phyloP scores from a whole-genome alignment of 139 green algal species.

The Dunaliella primolecta region DNA sequence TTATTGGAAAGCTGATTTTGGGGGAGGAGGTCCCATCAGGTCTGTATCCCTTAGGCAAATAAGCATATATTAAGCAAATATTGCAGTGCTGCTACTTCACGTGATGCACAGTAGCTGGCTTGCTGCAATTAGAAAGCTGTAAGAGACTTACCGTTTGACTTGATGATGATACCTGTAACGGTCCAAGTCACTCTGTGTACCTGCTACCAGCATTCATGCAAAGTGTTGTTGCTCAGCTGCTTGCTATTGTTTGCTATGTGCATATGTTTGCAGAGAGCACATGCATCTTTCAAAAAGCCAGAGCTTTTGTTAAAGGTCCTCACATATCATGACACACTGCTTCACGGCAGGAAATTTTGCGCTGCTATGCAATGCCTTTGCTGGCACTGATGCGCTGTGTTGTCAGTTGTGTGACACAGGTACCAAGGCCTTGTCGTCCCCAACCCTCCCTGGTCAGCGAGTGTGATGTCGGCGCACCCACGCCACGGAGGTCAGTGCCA shows the following conservation, averaged over 20 bases:
- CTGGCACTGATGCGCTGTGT: background rate
- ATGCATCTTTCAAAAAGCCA: no score
- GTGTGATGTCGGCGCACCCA: constrained; percentile 29
- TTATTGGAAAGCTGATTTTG: constrained; percentile 41
- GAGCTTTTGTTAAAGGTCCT: no score
- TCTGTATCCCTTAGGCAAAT: background rate
- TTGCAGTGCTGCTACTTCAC: no score
- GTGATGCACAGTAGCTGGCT: no score
- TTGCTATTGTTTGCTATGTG: background rate
- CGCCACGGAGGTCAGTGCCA: background rate
- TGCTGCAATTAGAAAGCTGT: no score
- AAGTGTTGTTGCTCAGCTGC: no score
- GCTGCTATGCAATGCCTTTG: background rate
- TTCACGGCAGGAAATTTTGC: background rate
- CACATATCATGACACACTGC: constrained; percentile 2
- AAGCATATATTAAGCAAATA: background rate
- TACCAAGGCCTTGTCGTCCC: constrained; percentile 26
- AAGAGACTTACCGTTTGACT: no score
- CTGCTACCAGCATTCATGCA: no score
- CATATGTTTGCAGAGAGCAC: background rate
- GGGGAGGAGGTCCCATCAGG: constrained; percentile 13
- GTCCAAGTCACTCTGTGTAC: no score
- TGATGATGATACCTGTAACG: no score
- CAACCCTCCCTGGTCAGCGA: constrained; percentile 31
- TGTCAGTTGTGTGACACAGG: background rate